Conservation (phyloP, 1,284 basidiomycete species). For the Nidula niveotomentosa region DNA sequence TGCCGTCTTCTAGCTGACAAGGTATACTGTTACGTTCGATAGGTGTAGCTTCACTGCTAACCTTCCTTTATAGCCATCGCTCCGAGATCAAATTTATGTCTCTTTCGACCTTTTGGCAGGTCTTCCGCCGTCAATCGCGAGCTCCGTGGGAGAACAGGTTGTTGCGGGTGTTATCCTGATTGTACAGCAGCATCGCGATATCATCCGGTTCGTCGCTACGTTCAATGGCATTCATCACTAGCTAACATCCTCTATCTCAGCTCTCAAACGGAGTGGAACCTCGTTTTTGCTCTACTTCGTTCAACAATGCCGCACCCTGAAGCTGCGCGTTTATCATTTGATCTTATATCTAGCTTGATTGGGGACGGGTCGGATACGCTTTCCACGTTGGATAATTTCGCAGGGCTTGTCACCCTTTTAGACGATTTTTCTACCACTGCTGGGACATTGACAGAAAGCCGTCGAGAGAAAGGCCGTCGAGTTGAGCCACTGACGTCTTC, state of each 20-base stretch:
- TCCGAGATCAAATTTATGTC: conserved; percentile 92
- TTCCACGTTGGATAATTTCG: conserved; percentile 80
- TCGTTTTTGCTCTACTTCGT: conserved; percentile 89
- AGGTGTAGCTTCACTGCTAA: conserved; percentile 12
- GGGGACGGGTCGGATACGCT: conserved; percentile 56
- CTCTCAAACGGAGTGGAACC: conserved; percentile 95
- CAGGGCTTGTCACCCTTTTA: conserved; percentile 77
- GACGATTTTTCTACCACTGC: conserved; percentile 87
- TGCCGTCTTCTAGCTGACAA: conserved; percentile 79
- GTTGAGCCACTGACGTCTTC: conserved; percentile 49
- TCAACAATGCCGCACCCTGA: conserved; percentile 87
- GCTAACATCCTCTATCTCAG: conserved; percentile 28
- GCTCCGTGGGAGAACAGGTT: conserved; percentile 88
- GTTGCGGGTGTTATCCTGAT: conserved; percentile 83
- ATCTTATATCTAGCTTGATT: conserved; percentile 66
- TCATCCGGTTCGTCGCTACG: conserved; percentile 55
- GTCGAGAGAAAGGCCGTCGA: conserved; percentile 51
- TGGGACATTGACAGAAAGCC: conserved; percentile 57
- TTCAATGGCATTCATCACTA: conserved; percentile 2
- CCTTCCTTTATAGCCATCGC: conserved; percentile 44
- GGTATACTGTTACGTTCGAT: conserved; percentile 38
- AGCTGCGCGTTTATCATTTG: conserved; percentile 84
- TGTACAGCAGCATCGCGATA: conserved; percentile 70
- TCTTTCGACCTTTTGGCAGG: conserved; percentile 89
- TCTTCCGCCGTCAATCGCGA: conserved; percentile 77